Conservation (phyloP, 2,329 filamentous ascomycete genomes). For the Coniella vitis region DNA sequence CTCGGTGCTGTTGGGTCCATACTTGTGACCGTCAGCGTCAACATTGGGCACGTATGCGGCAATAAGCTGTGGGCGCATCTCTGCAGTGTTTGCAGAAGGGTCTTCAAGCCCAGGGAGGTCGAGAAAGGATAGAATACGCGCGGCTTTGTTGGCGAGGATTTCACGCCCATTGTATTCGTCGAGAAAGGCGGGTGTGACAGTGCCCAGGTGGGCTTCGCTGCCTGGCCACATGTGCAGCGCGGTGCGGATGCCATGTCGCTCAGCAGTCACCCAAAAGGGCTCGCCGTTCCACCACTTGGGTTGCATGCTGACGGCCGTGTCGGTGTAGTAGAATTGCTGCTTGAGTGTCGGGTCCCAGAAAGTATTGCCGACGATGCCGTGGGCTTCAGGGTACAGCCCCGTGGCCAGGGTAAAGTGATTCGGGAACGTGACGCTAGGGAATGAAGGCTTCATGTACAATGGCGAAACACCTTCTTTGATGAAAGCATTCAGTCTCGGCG, state of each 20-base stretch:
- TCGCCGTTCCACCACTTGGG: constrained; percentile 94
- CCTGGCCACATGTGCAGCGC: constrained; percentile 99
- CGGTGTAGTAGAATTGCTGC: constrained; percentile 83
- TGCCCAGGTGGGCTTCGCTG: constrained; percentile 76
- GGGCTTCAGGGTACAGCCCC: constrained; percentile 84
- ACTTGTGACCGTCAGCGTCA: constrained; percentile 78
- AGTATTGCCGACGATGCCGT: constrained; percentile 87
- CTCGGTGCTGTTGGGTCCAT: constrained; percentile 91
- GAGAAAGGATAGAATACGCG: constrained; percentile 72
- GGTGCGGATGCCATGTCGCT: constrained; percentile 68
- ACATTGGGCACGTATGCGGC: constrained; percentile 93
- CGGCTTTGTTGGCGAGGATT: constrained; percentile 65
- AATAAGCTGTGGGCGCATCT: constrained; percentile 78
- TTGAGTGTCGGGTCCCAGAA: constrained; percentile 81
- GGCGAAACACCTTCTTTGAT: constrained; percentile 81
- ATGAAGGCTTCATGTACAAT: constrained; percentile 86
- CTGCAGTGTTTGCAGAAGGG: constrained; percentile 37
- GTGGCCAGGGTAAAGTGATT: constrained; percentile 94
- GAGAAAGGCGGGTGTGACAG: constrained; percentile 69
- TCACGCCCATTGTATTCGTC: constrained; percentile 82
- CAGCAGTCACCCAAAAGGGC: constrained; percentile 89
- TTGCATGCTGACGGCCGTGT: constrained; percentile 67
- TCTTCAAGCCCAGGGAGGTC: constrained; percentile 72
- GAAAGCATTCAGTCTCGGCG: constrained; percentile 73
- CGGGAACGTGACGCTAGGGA: constrained; percentile 93